phyloP scores from a whole-genome alignment of 2,329 filamentous ascomycete species.

The Escovopsis sp. region DNA sequence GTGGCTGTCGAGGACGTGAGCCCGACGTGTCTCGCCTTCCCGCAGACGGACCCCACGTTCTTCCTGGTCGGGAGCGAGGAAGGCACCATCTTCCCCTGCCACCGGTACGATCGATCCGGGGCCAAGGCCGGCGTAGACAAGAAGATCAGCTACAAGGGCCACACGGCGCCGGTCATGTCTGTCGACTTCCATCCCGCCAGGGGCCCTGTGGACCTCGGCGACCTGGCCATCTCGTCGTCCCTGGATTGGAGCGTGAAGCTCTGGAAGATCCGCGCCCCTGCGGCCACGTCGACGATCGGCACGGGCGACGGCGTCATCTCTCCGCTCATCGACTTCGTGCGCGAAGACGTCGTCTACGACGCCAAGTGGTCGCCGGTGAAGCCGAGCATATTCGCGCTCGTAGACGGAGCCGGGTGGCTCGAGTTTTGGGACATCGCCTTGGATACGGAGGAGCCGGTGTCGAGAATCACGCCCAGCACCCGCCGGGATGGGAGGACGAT shows the following conservation, averaged over 20 bases:
- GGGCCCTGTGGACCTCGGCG: slow-evolving; percentile 85
- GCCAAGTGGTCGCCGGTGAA: slow-evolving; percentile 89
- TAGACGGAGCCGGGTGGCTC: slow-evolving; percentile 81
- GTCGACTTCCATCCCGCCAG: slow-evolving; percentile 89
- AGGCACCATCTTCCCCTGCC: slow-evolving; percentile 89
- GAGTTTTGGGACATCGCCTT: slow-evolving; percentile 93
- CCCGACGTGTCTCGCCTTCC: slow-evolving; percentile 89
- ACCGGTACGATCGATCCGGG: slow-evolving; percentile 91
- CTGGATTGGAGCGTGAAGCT: slow-evolving; percentile 96
- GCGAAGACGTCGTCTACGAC: slow-evolving; percentile 95
- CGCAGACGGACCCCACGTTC: slow-evolving; percentile 87
- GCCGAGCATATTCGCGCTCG: slow-evolving; percentile 85
- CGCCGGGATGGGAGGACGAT: slow-evolving; percentile 51
- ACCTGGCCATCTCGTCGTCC: slow-evolving; percentile 80
- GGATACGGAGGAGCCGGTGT: slow-evolving; percentile 83
- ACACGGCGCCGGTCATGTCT: slow-evolving; percentile 89
- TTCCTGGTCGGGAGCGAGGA: slow-evolving; percentile 96
- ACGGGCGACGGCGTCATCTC: slow-evolving; percentile 39
- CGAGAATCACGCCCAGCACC: slow-evolving; percentile 58
- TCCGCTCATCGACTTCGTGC: slow-evolving; percentile 76
- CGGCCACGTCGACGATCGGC: slow-evolving; percentile 49
- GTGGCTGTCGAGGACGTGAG: slow-evolving; percentile 73
- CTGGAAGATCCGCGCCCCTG: slow-evolving; percentile 81
- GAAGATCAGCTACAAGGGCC: slow-evolving; percentile 75
- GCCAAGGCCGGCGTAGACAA: slow-evolving; percentile 92